Evolutionary conservation across 2,329 filamentous ascomycete species (phyloP).

Genomic region (Phaeosphaeria sp.): DNA sequence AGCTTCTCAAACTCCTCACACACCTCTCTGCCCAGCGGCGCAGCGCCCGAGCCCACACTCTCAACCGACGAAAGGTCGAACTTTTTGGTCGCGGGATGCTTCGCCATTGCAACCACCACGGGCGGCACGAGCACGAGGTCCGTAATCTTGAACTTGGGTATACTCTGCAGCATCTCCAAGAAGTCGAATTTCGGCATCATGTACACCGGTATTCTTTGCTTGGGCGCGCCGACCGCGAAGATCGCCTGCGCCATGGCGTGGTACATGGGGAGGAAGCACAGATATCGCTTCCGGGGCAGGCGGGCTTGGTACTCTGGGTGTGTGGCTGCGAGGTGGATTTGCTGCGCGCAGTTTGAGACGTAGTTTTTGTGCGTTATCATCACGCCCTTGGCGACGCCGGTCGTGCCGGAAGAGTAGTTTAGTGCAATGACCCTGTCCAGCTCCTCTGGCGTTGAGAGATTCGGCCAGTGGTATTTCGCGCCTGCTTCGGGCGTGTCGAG

Average conservation of each 20-base stretch:
- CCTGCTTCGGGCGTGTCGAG: constrained; percentile 58
- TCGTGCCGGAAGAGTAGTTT: constrained; percentile 82
- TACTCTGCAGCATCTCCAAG: constrained; percentile 70
- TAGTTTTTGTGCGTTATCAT: constrained; percentile 81
- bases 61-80: constrained; percentile 74
- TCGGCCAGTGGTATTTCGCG: constrained; percentile 68
- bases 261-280: constrained; percentile 74
- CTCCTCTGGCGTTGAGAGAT: constrained; percentile 59
- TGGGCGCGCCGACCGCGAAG: constrained; percentile 67
- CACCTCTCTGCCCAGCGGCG: constrained; percentile 61
- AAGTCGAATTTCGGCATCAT: constrained; percentile 83
- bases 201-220: constrained; percentile 71
- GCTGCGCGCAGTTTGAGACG: constrained; percentile 72
- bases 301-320: constrained; percentile 59
- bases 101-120: constrained; percentile 75
- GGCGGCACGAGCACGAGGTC: constrained; percentile 74
- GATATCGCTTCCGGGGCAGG: constrained; percentile 51
- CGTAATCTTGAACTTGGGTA: constrained; percentile 73
- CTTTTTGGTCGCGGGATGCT: constrained; percentile 69
- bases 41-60: constrained; percentile 69
- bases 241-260: constrained; percentile 68
- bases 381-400: constrained; percentile 84
- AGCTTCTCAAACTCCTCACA: constrained; percentile 63
- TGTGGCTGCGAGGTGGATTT: constrained; percentile 57
- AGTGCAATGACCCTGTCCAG: constrained; percentile 67